Base-by-base conservation (phyloP, 371 early-diverging fungal genomes). In the Mortierella sp. region DNA sequence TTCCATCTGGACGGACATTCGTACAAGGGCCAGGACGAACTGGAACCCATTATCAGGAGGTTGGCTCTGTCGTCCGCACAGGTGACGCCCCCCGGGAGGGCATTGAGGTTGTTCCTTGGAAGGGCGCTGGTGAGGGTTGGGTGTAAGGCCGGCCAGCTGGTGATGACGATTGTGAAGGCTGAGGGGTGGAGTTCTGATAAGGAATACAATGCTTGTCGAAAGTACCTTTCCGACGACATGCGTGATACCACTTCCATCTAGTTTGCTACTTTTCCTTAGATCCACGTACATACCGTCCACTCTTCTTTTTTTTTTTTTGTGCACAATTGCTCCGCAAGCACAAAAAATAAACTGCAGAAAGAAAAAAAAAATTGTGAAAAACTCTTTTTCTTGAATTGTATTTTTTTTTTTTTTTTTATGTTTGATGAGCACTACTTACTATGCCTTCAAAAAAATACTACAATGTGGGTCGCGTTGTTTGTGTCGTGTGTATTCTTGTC, bases 151-250 rank as follows among this genome's bases (percentile, higher is more conserved):
- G 82, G 82, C 2, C 82, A 79, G 43, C 27, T 86, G 70, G 81
- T 79, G 35, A 79, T 86, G 82, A 86, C 82, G n/a, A 82, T 86
- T 18, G 80, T 86, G 38, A 86, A 86, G 70, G 86, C 86, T 0
- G 82, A 86, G 27, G 86, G 86, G 6, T 86, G 86, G 86, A 86
- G 86, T 65, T 82, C 86, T 0, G 82, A 82, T 51, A 86, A 79
- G 72, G 86, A 86, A 68, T 86, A 82, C 16, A 86, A 86, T 44
- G 86, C 86, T 10, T 78, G 79, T 58, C 75, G 86, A 16, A 72
- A 71, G 68, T 86, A 79, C 32, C 35, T 86, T 38, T 58, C 78
- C 0, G 84, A 84, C 1, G 84, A 83, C 16, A 79, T 75, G 79
- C 72, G 71, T 7, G 82, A 79, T 10, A 4, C 70, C 1, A 24